phyloP scores from a whole-genome alignment of 768 basidiomycete genomes.

The Strobilomyces dryophilus region DNA sequence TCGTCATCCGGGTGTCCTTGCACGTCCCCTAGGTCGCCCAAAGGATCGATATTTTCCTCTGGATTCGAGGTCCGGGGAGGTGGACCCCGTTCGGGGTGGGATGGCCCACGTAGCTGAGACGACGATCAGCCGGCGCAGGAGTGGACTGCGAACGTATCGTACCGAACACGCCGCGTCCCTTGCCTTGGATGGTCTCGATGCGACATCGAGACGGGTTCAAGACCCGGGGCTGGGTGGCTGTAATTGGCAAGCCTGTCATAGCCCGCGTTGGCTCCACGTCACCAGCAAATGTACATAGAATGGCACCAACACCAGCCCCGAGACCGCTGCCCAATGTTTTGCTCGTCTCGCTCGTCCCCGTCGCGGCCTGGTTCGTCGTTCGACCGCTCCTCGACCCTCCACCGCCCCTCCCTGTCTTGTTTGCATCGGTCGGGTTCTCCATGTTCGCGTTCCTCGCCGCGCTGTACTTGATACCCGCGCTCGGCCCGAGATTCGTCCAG shows the following conservation, averaged over 20 bases:
- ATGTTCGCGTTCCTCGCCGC: conserved; percentile 77
- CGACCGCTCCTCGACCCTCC: conserved; percentile 67
- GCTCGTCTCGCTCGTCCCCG: conserved; percentile 57
- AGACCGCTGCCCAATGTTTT: conserved; percentile 51
- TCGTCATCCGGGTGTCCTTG: background rate
- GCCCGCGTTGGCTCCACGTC: background rate
- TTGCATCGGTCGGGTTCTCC: conserved; percentile 79
- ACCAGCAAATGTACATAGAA: background rate
- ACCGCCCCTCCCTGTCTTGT: conserved; percentile 68
- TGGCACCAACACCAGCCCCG: conserved; percentile 32
- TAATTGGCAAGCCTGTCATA: conserved; percentile 12
- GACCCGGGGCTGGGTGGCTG: conserved; percentile 11
- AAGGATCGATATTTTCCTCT: conserved; percentile 1
- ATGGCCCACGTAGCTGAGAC: conserved; percentile 28
- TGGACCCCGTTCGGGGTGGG: conserved; percentile 42
- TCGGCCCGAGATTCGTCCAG: conserved; percentile 75
- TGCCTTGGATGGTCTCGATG: conserved; percentile 41
- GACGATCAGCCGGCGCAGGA: conserved; percentile 15
- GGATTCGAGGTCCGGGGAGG: background rate
- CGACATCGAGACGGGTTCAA: conserved; percentile 48
- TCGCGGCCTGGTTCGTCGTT: conserved; percentile 69
- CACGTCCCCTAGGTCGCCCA: conserved; percentile 6
- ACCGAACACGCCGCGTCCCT: conserved; percentile 69
- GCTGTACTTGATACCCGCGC: conserved; percentile 73
- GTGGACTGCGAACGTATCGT: conserved; percentile 4